Conservation (phyloP, 73 alveolate genomes). For the Breviolum minutum region DNA sequence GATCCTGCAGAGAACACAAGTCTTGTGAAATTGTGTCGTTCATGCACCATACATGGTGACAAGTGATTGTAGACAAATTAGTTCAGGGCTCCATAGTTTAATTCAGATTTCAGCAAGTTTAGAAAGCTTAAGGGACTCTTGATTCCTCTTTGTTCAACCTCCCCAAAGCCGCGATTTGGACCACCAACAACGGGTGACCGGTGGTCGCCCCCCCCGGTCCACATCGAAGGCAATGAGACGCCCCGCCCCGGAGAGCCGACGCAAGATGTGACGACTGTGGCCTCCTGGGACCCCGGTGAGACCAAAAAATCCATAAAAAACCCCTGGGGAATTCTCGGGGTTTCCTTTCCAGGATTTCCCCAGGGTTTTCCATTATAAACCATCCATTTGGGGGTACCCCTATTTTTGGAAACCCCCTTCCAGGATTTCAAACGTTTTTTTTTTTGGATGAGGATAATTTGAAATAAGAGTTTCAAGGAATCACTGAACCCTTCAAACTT, state of each 20-base stretch:
- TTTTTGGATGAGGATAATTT: no score
- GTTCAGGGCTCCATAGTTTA: not conserved
- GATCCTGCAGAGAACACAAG: not conserved
- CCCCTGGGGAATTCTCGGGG: not conserved
- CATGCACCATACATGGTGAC: not conserved
- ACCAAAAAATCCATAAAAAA: not conserved
- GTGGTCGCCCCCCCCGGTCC: not conserved
- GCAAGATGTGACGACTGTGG: slow-evolving; percentile 30
- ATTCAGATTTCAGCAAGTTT: no score
- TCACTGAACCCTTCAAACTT: no score
- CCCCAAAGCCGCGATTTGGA: not conserved
- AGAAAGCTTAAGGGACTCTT: no score
- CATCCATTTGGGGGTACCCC: no score
- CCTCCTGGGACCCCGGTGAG: slow-evolving; percentile 36
- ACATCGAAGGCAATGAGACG: slow-evolving; percentile 77
- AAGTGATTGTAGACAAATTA: not conserved
- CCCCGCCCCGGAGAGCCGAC: slow-evolving; percentile 12
- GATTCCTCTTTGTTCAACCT: no score
- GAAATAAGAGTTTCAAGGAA: no score
- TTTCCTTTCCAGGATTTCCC: no score
- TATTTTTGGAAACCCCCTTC: no score
- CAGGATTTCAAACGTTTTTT: no score
- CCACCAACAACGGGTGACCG: not conserved
- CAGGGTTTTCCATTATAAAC: no score
- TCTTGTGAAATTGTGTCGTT: not conserved